Base-by-base conservation (phyloP, 192 early-diverging fungal species). In the Allomyces macrogynus region DNA sequence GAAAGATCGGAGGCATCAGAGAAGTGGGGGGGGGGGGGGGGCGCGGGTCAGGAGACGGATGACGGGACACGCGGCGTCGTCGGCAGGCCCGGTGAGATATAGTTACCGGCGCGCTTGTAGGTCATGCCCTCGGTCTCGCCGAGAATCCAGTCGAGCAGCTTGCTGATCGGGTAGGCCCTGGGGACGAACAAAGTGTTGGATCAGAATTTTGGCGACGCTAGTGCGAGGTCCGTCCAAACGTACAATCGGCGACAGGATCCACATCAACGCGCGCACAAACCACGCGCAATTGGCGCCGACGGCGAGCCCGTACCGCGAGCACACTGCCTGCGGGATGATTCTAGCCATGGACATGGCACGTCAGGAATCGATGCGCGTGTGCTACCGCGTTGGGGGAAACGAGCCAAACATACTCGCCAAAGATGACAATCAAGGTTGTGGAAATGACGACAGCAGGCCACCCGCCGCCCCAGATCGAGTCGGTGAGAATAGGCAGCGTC, bases 251-350 rank as follows among this genome's bases (percentile, higher is more conserved):
- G 80, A 80, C 75, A 86, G 75, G 16, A 88, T 57, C 62, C 67
- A 84, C 62, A 83, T 44, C 44, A 84, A 43, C 32, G 68, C 22
- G 54, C 69, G 54, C 63, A 66, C 68, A 61, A 68, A 76, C 70
- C 80, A 86, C 18, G 92, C 88, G 73, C 94, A 91, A 44, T 86
- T 84, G 5, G 94, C 90, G 5, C 94, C 94, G 43, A 97, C 81
- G 4, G 83, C 81, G 49, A 97, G 78, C 0, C 94, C 92, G 71
- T 94, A 84, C 10, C 87, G 80, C 9, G 91, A 83, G 66, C 91
- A 95, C 9, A 94, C 76, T 10, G 92, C 86, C 67, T 95, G 92
- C 23, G 94, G 92, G 64, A 97, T 87, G 63, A 96, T 89, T 66
- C 73, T 70, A 24, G 32, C 32, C 32, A 40, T 40, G 3, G 0